Conservation (phyloP, 345 rosid species). For the Cardamine chenopodiifolia region DNA sequence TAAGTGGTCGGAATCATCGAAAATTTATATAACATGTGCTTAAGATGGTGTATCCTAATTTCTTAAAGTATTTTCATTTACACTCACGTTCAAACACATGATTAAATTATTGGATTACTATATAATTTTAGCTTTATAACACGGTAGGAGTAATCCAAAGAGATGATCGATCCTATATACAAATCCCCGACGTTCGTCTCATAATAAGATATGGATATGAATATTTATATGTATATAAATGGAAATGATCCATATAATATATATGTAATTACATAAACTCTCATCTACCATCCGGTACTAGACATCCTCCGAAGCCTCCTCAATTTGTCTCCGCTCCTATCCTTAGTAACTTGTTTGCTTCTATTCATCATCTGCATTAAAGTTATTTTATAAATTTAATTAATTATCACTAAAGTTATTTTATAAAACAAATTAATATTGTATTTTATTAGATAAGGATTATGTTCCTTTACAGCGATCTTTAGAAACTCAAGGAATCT, state of each 20-base stretch:
- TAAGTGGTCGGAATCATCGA: no score
- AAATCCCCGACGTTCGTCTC: background rate
- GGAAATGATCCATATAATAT: background rate
- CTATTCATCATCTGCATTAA: conserved; percentile 50
- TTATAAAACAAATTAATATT: background rate
- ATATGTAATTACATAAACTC: conserved; percentile 28
- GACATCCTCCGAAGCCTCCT: conserved; percentile 57
- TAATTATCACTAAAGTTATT: background rate
- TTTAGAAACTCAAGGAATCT: background rate
- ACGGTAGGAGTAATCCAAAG: background rate
- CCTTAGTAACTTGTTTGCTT: conserved; percentile 39
- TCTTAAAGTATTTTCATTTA: no score
- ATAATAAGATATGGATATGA: conserved; percentile 4
- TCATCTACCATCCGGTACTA: conserved; percentile 62
- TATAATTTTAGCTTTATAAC: background rate
- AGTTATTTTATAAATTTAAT: background rate
- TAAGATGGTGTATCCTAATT: no score
- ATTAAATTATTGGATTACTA: background rate
- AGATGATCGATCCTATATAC: conserved; percentile 9
- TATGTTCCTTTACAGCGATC: conserved; percentile 12
- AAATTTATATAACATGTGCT: no score
- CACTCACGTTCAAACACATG: no score
- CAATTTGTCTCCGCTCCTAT: conserved; percentile 52
- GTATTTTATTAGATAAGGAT: background rate
- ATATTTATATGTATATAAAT: conserved; percentile 24